Percentiles rank a stretch among this genome's conserved stretches.
phyloP scores from a whole-genome alignment of 2,329 filamentous ascomycete species.

The Chaetomiaceae sp. region DNA sequence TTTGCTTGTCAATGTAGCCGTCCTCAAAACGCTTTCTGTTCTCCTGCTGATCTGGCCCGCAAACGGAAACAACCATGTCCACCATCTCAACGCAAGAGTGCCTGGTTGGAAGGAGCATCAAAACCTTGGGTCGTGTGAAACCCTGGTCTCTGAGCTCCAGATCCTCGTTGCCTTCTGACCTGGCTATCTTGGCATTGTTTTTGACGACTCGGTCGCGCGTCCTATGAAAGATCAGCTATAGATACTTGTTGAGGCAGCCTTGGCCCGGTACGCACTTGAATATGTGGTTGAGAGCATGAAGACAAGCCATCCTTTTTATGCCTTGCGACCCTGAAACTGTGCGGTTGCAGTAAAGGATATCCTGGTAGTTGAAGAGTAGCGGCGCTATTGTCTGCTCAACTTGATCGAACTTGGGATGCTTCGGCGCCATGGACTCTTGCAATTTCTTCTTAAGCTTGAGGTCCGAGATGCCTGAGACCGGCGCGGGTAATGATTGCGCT shows the following conservation, averaged over 20 bases:
- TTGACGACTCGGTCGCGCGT: conserved; percentile 89
- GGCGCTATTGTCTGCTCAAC: conserved; percentile 64
- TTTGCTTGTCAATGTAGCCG: conserved; percentile 65
- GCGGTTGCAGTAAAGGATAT: conserved; percentile 72
- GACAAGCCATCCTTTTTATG: conserved; percentile 67
- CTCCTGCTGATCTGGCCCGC: conserved; percentile 84
- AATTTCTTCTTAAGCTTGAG: conserved; percentile 70
- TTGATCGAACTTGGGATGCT: conserved; percentile 54
- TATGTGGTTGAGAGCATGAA: conserved; percentile 88
- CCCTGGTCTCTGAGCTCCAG: conserved; percentile 86
- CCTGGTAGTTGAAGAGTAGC: conserved; percentile 75
- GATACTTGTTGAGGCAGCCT: no score
- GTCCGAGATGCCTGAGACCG: conserved; percentile 40
- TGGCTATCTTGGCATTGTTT: conserved; percentile 76
- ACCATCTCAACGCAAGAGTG: conserved; percentile 78
- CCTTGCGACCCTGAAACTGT: conserved; percentile 63
- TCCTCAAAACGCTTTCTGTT: conserved; percentile 92
- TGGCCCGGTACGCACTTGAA: conserved; percentile 71
- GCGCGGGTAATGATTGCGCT: conserved; percentile 33
- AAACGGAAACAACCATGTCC: conserved; percentile 70
- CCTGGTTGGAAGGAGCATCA: conserved; percentile 85
- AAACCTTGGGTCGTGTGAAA: conserved; percentile 88
- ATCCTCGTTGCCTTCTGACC: conserved; percentile 58
- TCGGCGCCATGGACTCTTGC: conserved; percentile 47
- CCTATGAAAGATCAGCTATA: conserved; percentile 34